Base-by-base conservation (phyloP, 306 rosid genomes). In the Prosopis cineraria region DNA sequence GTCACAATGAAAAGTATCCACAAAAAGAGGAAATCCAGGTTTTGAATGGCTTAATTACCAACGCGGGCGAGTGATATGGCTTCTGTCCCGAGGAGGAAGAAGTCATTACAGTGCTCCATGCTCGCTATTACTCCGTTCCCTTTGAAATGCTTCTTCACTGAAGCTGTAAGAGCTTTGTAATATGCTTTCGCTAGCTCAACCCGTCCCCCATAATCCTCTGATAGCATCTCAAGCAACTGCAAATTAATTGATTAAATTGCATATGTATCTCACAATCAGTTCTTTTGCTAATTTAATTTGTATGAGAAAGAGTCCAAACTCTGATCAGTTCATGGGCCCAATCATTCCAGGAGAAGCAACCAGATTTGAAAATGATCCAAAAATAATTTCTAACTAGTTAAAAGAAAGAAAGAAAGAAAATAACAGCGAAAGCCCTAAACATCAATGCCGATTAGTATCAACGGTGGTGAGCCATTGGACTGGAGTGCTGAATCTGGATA, bases 31-130 rank as follows among this genome's bases (percentile, higher is more conserved):
- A 8, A 31, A 31, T n/a, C n/a, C n/a, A 31, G 34, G 34, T 31
- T 1, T 31, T 31, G 34, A 31, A 4, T 31, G 34, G 34, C 34
- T 48, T 36, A 20, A 20, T 52, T 85, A 90, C 96, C 93, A 52
- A 93, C 94, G 14, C 90, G 86, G 36, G 96, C 93, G 33, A 90
- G 91, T 2, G 96, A 72, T 29, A 93, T 89, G 68, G 94, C 85
- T 80, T 90, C 84, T 0, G 94, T 90, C 20, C 93, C 96, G 3
- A 93, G 97, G 87, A 84, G 85, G 88, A 93, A 86, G 81, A 93
- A 93, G 64, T 90, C 93, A 74, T 93, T 93, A 87, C 92, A 88
- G 4, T 93, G 91, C 72, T 93, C 86, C 97, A 93, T 93, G 81
- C 91, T 93, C 25, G 93, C 86, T 69, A 90, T 93, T 29, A 89